phyloP scores from a whole-genome alignment of 495 filamentous ascomycete species.

The Lichenothelia convexa region DNA sequence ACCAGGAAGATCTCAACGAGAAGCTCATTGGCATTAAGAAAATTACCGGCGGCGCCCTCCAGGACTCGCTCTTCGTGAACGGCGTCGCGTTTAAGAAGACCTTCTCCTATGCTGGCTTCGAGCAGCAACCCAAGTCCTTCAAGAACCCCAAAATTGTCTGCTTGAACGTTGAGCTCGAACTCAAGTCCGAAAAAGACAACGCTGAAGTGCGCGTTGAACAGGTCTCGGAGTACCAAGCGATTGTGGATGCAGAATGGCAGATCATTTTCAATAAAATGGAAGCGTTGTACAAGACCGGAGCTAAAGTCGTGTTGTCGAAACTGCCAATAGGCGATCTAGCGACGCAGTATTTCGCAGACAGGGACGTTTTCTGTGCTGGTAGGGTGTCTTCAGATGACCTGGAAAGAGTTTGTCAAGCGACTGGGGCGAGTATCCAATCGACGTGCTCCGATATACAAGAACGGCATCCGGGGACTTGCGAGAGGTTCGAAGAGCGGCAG shows the following conservation, averaged over 20 bases:
- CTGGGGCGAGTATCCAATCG: conserved; percentile 78
- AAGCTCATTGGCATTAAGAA: conserved; percentile 97
- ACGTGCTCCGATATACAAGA: conserved; percentile 90
- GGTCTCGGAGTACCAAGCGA: conserved; percentile 97
- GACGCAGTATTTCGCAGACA: conserved; percentile 93
- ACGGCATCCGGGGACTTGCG: conserved; percentile 83
- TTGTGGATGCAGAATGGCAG: conserved; percentile 98
- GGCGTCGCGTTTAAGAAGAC: conserved; percentile 99
- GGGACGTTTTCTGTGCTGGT: conserved; percentile 96
- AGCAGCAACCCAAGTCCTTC: conserved; percentile 96
- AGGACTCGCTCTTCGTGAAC: conserved; percentile 93
- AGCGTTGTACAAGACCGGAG: conserved; percentile 76
- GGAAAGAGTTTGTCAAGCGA: conserved; percentile 89
- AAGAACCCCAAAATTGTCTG: conserved; percentile 86
- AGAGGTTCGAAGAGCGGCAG: conserved; percentile 81
- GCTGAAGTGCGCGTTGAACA: conserved; percentile 96
- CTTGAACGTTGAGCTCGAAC: conserved; percentile 89
- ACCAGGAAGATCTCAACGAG: conserved; percentile 94
- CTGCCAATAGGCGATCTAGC: conserved; percentile 94
- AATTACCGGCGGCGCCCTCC: conserved; percentile 86
- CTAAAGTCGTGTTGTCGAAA: conserved; percentile 93
- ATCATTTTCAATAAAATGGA: conserved; percentile 99
- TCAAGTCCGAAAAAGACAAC: conserved; percentile 98
- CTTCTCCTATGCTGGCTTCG: conserved; percentile 96
- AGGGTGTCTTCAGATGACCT: conserved; percentile 85